A percentile compares a stretch with the other conserved stretches of the same genome.
phyloP scores from a whole-genome alignment of 805 yeast species.

The Komagataella kurtzmanii region DNA sequence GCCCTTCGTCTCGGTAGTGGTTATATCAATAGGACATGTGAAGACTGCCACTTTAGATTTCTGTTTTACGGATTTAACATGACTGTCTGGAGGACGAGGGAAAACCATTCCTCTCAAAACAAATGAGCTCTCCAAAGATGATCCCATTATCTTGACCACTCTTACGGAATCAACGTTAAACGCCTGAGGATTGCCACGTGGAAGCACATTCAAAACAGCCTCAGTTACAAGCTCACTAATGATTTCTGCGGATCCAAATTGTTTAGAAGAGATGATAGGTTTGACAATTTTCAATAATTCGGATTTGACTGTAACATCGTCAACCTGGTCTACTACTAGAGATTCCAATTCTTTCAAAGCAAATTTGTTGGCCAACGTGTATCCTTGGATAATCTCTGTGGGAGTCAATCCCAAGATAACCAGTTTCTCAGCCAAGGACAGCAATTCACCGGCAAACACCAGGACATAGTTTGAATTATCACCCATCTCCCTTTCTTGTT shows the following conservation, averaged over 20 bases:
- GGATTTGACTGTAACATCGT: slow-evolving; percentile 35
- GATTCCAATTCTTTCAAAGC: slow-evolving; percentile 57
- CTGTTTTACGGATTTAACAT: slow-evolving; percentile 44
- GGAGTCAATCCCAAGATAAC: slow-evolving; percentile 78
- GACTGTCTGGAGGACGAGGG: slow-evolving; percentile 95
- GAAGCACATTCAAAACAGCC: slow-evolving; percentile 69
- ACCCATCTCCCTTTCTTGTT: slow-evolving; percentile 95
- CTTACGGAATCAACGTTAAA: slow-evolving; percentile 92
- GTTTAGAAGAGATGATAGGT: slow-evolving; percentile 89
- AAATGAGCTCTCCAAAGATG: slow-evolving; percentile 55
- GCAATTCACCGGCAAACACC: slow-evolving; percentile 84
- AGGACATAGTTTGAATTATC: slow-evolving; percentile 90
- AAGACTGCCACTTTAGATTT: slow-evolving; percentile 82
- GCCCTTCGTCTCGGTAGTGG: slow-evolving; percentile 97
- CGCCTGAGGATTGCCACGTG: slow-evolving; percentile 44
- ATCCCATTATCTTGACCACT: slow-evolving; percentile 95
- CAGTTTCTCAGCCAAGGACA: slow-evolving; percentile 77
- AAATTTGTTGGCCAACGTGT: slow-evolving; percentile 70
- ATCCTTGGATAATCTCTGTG: slow-evolving; percentile 89
- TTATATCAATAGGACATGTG: slow-evolving; percentile 89
- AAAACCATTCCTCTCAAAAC: slow-evolving; percentile 97
- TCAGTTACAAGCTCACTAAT: slow-evolving; percentile 71
- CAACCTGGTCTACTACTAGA: slow-evolving; percentile 47
- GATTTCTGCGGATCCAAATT: slow-evolving; percentile 75
- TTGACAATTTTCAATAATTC: slow-evolving; percentile 62